Evolutionary conservation across 345 rosid genomes (phyloP).

Genomic region (Pugionium cornutum): DNA sequence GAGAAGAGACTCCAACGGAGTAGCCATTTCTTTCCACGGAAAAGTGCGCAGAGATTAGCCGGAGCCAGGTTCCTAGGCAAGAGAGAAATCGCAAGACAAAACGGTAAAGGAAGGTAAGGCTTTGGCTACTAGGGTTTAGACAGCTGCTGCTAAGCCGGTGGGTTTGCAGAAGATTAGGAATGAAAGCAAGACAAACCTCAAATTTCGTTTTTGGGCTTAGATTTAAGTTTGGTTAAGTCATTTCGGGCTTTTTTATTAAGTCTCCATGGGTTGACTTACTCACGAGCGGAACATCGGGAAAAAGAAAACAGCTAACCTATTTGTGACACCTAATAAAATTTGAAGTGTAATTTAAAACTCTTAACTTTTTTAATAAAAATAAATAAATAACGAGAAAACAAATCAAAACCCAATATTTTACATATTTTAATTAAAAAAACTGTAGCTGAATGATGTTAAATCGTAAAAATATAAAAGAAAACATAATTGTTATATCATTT

Average conservation of each 20-base stretch:
- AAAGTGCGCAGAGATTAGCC: slow-evolving; percentile 18
- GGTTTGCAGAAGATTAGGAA: slow-evolving; percentile 16
- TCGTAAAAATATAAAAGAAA: no score
- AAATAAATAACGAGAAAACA: no score
- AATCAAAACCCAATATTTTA: no score
- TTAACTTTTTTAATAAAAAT: no score
- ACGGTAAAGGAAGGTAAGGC: not conserved
- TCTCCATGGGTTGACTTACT: not conserved
- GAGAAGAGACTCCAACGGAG: slow-evolving; percentile 53
- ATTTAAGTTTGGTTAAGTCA: not conserved
- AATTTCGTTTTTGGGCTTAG: slow-evolving; percentile 17
- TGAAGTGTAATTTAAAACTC: no score
- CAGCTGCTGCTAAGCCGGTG: slow-evolving; percentile 22
- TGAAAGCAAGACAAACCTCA: not conserved
- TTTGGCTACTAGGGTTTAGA: slow-evolving; percentile 39
- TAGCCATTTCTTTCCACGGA: slow-evolving; percentile 50
- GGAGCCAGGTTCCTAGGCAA: slow-evolving; percentile 24
- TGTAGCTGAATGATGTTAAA: no score
- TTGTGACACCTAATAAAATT: no score
- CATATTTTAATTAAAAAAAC: no score
- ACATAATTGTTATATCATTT: no score
- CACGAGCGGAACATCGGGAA: no score
- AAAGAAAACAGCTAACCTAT: no score
- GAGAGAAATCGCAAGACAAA: slow-evolving; percentile 8
- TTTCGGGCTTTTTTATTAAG: slow-evolving; percentile 10